Evolutionary conservation across 345 rosid genomes (phyloP).

Genomic region (Luvunga scandens): DNA sequence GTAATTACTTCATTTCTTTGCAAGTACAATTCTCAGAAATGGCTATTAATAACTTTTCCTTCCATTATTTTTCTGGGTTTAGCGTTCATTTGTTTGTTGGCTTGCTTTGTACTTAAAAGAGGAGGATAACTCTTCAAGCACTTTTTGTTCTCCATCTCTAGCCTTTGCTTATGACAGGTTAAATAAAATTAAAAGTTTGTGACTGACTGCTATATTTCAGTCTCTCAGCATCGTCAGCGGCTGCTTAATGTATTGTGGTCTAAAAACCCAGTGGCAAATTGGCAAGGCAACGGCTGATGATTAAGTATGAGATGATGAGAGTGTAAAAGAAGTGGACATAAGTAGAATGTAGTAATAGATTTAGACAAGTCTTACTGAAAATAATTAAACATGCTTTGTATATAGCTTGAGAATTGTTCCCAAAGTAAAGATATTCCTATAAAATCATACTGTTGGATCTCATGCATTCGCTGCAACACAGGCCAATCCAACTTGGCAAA

Average conservation of each 20-base stretch:
- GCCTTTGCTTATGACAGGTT: not conserved
- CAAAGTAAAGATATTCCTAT: too few species aligned
- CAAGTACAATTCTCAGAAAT: not conserved
- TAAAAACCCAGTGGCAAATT: not conserved
- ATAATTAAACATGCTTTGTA: too few species aligned
- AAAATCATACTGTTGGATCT: too few species aligned
- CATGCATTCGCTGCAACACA: too few species aligned
- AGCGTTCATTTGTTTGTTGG: not conserved
- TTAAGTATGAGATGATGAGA: not conserved
- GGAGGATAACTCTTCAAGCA: not conserved
- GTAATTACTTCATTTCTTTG: not conserved
- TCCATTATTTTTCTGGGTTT: not conserved
- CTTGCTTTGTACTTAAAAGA: not conserved
- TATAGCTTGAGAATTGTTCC: too few species aligned
- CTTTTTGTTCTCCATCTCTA: not conserved
- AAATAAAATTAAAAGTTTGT: not conserved
- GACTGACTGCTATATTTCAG: not conserved
- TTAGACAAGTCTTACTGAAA: not conserved
- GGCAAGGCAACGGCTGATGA: not conserved
- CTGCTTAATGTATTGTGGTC: not conserved
- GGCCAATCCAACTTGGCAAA: too few species aligned
- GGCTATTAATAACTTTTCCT: not conserved
- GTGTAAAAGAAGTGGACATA: not conserved
- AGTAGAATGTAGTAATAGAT: not conserved
- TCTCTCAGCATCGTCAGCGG: not conserved